Base-by-base conservation (phyloP, 441 rosid genomes). In the Croton laevigatus region DNA sequence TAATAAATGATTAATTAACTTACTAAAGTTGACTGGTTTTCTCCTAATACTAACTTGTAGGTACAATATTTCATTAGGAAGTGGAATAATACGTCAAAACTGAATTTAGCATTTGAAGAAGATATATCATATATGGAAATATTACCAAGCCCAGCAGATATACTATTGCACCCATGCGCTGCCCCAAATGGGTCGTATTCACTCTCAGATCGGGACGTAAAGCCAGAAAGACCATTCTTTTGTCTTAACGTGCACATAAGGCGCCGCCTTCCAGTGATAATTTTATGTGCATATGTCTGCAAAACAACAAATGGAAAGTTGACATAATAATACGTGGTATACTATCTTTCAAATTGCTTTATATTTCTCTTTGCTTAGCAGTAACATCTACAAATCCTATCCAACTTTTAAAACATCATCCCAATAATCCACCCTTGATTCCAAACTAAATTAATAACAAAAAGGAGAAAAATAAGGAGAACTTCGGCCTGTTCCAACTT, bases 111-210 rank as follows among this genome's bases (percentile, higher is more conserved):
- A 53, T 12, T 14, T 36, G 60, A 5, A 36, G 16, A 61, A 19
- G 58, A 20, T 58, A 71, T 44, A 57, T 64, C 54, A 20, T 58
- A 71, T 49, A 57, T 64, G 8, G 8, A 40, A 81, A 76, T 16
- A 65, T 73, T 88, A 94, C 97, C 98, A 42, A 94, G 89, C 64
- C 97, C 97, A 81, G 98, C 97, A 71, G 97, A 94, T 55, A 91
- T 73, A 72, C 97, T 90, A 77, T 82, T 94, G 85, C 97, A 94
- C 58, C 98, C 97, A 83, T 94, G 98, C 27, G 88, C 94, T 3
- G 89, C 81, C 57, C 92, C 94, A 84, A 94, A 94, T 32, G 97
- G 85, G 81, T 94, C 97, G 70, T 84, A 91, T 78, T 85, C 92
- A 71, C 97, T 90, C 76, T 86, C 94, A 62, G 83, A 82, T 45